phyloP scores from a whole-genome alignment of 371 early-diverging fungal genomes.

The Chytridium lagenaria region DNA sequence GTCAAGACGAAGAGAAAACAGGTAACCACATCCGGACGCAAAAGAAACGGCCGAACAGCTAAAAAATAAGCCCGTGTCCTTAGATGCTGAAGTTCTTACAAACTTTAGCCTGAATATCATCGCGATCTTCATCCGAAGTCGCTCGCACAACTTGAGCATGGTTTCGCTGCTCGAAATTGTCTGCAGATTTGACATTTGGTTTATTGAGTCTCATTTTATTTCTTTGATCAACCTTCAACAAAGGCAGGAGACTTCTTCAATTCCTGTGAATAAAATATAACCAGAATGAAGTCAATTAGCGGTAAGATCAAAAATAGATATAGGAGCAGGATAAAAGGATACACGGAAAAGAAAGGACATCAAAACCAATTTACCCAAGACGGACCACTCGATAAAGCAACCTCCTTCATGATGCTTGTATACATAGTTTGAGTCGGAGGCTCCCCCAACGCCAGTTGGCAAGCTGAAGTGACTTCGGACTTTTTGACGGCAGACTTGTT shows the following conservation, averaged over 20 bases:
- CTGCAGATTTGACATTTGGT: too few species aligned
- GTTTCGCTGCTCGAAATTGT: not conserved
- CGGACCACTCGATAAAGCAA: conserved; percentile 38
- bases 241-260: not conserved
- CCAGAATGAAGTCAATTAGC: too few species aligned
- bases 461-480: conserved; percentile 38
- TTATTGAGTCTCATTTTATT: too few species aligned
- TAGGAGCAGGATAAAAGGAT: not conserved
- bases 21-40: conserved; percentile 22
- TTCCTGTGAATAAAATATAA: not conserved
- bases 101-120: not conserved
- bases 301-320: not conserved
- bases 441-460: conserved; percentile 31
- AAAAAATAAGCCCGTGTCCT: too few species aligned
- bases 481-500: conserved; percentile 34
- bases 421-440: conserved; percentile 35
- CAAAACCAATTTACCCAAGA: conserved; percentile 31
- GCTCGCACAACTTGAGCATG: not conserved
- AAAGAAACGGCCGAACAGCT: not conserved
- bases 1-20: conserved; percentile 5
- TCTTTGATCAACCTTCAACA: not conserved
- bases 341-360: not conserved
- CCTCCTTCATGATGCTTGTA: conserved; percentile 47
- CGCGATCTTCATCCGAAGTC: not conserved
- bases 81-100: not conserved